Conservation (phyloP, 495 filamentous ascomycete species). For the Letharia lupina region DNA sequence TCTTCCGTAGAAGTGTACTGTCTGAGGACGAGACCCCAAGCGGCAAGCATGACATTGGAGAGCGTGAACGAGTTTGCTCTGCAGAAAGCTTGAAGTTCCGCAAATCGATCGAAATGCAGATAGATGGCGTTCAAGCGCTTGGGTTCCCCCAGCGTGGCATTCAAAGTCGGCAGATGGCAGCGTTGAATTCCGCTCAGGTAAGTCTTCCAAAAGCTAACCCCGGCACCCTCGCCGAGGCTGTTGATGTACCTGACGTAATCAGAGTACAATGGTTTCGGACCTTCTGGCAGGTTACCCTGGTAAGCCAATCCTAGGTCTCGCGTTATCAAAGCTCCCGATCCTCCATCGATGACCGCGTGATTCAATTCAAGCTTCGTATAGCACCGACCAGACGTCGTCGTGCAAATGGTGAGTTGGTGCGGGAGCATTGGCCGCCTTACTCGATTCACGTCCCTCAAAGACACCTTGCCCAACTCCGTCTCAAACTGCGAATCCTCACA, state of each 20-base stretch:
- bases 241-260: slow-evolving; percentile 37
- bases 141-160: slow-evolving; percentile 24
- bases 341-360: slow-evolving; percentile 46
- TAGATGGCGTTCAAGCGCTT: slow-evolving; percentile 32
- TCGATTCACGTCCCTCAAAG: slow-evolving; percentile 30
- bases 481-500: slow-evolving; percentile 48
- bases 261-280: slow-evolving; percentile 42
- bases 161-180: slow-evolving; percentile 43
- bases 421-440: slow-evolving; percentile 30
- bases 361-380: slow-evolving; percentile 50
- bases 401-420: slow-evolving; percentile 44
- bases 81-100: slow-evolving; percentile 36
- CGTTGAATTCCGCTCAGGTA: slow-evolving; percentile 28
- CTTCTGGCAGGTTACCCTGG: slow-evolving; percentile 30
- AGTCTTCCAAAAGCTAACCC: slow-evolving; percentile 33
- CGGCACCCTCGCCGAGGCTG: slow-evolving; percentile 36
- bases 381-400: slow-evolving; percentile 34
- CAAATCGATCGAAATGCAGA: slow-evolving; percentile 29
- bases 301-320: slow-evolving; percentile 44
- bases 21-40: slow-evolving; percentile 46
- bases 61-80: slow-evolving; percentile 41
- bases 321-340: slow-evolving; percentile 41
- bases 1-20: slow-evolving; percentile 42
- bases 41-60: slow-evolving; percentile 44
- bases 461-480: slow-evolving; percentile 40